Evolutionary conservation across 345 rosid species (phyloP), one percentile per base, ranked within the genome.

Genomic region (Isatis tinctoria): DNA sequence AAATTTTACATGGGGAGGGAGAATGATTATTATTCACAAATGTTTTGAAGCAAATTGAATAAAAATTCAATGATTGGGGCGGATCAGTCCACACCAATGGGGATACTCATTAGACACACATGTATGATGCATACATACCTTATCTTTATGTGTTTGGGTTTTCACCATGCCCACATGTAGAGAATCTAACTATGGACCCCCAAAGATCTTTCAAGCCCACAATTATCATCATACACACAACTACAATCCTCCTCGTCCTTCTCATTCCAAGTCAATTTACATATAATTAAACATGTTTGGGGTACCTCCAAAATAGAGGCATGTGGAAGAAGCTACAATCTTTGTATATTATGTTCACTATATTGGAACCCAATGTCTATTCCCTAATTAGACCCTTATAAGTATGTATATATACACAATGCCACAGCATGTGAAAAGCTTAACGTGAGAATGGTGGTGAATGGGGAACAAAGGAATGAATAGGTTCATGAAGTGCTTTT

Each of bases 181-280:
- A 53, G 69, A 75, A 75, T 68, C 69, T 61, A 52, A 69, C 52
- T 11, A 62, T 69, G 70, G 79, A 61, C 74, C 79, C 74, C 32
- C 49, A 33, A 33, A 52, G 70, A 75, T 75, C 39, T 75, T 67
- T n/a, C 3, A 60, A 75, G 79, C 74, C 79, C 74, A 75, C 65
- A 44, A 17, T 69, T 41, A 52, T 59, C 26, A 58, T 17, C 43
- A 69, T 52, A 41, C 65, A 69, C 41, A 60, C 57, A 75, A 32
- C 24, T 52, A 61, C 58, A 33, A 5, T n/a, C 52, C 35, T 14
- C 60, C 51, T 37, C 57, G 4, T 73, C 76, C 13, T 33, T 20
- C 60, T 43, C 30, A 5, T 27, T 74, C 22, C 67, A 74, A 35
- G 36, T 66, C 73, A 59, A 36, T 3, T 26, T 52, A 26, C 33